These are phyloP conservation scores for Claviceps sp. DNA, from an alignment of 2,329 filamentous ascomycete species.

Conservation along the genomic window DNA sequence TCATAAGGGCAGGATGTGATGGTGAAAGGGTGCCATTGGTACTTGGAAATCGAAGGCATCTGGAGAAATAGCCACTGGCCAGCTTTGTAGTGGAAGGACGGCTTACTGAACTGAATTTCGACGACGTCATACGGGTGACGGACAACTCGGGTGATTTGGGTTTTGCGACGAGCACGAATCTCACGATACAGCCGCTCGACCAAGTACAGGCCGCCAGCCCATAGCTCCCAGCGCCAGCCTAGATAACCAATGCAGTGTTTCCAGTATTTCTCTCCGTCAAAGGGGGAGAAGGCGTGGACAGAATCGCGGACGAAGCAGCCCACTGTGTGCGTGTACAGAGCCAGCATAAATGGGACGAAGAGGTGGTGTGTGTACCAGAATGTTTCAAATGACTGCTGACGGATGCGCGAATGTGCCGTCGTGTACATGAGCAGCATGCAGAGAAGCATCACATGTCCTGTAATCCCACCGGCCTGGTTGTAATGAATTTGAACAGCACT, in stretches of 20 bases:
- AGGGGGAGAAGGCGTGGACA: constrained; percentile 59
- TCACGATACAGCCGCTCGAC: constrained; percentile 84
- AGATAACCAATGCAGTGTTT: constrained; percentile 86
- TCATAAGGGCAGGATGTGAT: constrained; percentile 97
- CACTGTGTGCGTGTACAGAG: constrained; percentile 87
- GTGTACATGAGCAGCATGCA: constrained; percentile 99
- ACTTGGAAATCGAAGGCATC: constrained; percentile 71
- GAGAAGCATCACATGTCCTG: constrained; percentile 94
- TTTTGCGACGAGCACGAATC: constrained; percentile 68
- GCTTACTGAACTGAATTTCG: constrained; percentile 94
- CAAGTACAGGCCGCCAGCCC: constrained; percentile 74
- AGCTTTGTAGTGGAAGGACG: constrained; percentile 94
- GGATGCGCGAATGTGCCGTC: constrained; percentile 81
- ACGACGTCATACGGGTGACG: constrained; percentile 94
- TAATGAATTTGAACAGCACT: constrained; percentile 88
- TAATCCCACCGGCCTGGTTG: constrained; percentile 75
- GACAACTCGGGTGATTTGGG: constrained; percentile 85
- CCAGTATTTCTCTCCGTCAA: constrained; percentile 76
- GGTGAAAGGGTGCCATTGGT: constrained; percentile 98
- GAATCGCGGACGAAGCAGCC: constrained; percentile 94
- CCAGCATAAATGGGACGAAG: constrained; percentile 92
- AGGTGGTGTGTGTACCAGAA: constrained; percentile 99
- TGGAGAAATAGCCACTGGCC: constrained; percentile 98
- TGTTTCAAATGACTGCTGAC: constrained; percentile 93
- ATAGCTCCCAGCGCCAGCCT: constrained; percentile 94